These are phyloP conservation scores for Ammopiptanthus mongolicus DNA, from an alignment of 306 rosid species.

Conservation along the genomic window DNA sequence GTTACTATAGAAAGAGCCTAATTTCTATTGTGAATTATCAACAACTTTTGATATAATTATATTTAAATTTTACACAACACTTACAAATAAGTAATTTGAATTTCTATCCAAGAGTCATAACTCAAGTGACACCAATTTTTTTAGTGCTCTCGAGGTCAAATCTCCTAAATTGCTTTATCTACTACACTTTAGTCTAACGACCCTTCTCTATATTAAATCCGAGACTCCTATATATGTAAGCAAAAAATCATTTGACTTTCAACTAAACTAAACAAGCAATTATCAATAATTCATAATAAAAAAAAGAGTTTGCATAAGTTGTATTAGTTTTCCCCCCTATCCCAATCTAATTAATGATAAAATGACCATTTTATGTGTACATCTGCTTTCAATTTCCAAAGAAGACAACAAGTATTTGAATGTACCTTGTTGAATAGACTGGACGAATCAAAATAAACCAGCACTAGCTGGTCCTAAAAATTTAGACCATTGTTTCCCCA, in stretches of 20 bases:
- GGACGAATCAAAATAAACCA: constrained; percentile 1
- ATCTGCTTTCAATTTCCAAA: not conserved
- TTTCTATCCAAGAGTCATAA: not conserved
- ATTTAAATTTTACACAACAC: not conserved
- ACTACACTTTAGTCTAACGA: not conserved
- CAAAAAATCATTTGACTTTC: not conserved
- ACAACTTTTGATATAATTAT: not conserved
- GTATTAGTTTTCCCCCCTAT: not conserved
- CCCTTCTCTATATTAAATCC: not conserved
- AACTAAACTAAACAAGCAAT: not conserved
- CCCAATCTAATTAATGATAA: not conserved
- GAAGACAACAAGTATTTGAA: constrained; percentile 12
- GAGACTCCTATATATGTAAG: not conserved
- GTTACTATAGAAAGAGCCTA: too few relatives aligned
- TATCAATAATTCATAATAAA: not conserved
- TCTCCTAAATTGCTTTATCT: not conserved
- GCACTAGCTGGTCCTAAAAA: constrained; percentile 19
- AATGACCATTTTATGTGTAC: not conserved
- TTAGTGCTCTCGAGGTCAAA: too few relatives aligned
- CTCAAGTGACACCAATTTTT: too few relatives aligned
- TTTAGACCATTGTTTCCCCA: not conserved
- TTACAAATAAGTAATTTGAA: not conserved
- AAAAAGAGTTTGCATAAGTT: not conserved
- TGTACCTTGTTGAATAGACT: not conserved
- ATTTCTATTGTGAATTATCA: not conserved